phyloP scores from a whole-genome alignment of 2,329 filamentous ascomycete species.

The Pseudocercospora macadamiae region DNA sequence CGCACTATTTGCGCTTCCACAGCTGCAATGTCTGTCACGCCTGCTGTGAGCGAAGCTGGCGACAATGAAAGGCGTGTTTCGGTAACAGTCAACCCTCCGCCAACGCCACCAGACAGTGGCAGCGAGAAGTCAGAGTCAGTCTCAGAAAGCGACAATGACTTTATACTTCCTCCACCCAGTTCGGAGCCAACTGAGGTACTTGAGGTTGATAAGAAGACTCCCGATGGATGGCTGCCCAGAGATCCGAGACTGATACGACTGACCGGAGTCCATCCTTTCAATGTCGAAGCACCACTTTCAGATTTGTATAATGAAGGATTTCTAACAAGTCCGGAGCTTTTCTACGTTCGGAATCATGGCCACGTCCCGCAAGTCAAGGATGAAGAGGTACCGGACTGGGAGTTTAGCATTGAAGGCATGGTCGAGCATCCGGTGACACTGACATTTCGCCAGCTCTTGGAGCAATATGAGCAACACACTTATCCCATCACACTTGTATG shows the following conservation, averaged over 20 bases:
- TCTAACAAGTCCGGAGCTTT: slow-evolving; percentile 81
- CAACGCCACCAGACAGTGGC: slow-evolving; percentile 41
- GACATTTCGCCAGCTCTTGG: slow-evolving; percentile 71
- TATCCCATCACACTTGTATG: slow-evolving; percentile 88
- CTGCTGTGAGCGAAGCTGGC: slow-evolving; percentile 14
- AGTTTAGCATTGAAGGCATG: slow-evolving; percentile 81
- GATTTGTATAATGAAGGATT: slow-evolving; percentile 80
- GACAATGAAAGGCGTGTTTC: slow-evolving; percentile 27
- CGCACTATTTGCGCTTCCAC: neutral
- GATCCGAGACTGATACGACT: slow-evolving; percentile 82
- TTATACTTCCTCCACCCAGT: slow-evolving; percentile 71
- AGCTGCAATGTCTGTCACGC: neutral
- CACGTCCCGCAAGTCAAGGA: slow-evolving; percentile 76
- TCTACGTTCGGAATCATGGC: slow-evolving; percentile 92
- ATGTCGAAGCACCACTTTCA: slow-evolving; percentile 81
- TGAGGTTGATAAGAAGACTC: slow-evolving; percentile 77
- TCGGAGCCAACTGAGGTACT: slow-evolving; percentile 63
- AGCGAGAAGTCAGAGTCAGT: slow-evolving; percentile 32
- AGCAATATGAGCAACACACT: slow-evolving; percentile 77
- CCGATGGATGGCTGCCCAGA: slow-evolving; percentile 77
- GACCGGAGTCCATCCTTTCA: slow-evolving; percentile 89
- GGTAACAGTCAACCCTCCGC: slow-evolving; percentile 29
- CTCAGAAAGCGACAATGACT: slow-evolving; percentile 59
- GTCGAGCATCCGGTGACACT: slow-evolving; percentile 76
- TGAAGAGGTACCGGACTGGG: slow-evolving; percentile 74